Conservation (phyloP, 345 rosid genomes). For the Aquilaria malaccensis region DNA sequence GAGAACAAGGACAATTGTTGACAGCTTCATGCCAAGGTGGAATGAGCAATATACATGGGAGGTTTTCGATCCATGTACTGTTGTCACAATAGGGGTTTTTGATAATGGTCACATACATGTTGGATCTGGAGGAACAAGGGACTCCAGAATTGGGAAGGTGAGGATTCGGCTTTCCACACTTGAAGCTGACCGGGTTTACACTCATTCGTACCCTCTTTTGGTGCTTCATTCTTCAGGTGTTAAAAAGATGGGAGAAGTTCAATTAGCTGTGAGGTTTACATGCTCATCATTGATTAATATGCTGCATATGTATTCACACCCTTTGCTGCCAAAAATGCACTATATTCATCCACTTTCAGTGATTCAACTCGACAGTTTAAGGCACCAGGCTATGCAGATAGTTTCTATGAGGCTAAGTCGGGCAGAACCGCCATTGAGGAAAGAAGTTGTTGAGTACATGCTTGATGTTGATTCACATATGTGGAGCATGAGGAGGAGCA, state of each 20-base stretch:
- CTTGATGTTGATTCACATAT: conserved; percentile 96
- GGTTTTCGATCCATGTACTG: conserved; percentile 92
- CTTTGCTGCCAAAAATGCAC: conserved; percentile 91
- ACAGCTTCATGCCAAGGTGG: conserved; percentile 83
- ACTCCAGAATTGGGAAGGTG: conserved; percentile 82
- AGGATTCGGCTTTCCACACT: conserved; percentile 90
- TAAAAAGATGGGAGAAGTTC: conserved; percentile 91
- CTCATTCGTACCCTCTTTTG: conserved; percentile 84
- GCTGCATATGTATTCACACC: conserved; percentile 85
- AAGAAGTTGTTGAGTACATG: conserved; percentile 96
- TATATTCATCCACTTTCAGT: conserved; percentile 87
- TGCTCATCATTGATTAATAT: conserved; percentile 72
- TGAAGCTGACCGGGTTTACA: conserved; percentile 86
- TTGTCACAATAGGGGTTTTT: conserved; percentile 85
- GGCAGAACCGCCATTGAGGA: conserved; percentile 90
- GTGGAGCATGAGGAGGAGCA: conserved; percentile 99
- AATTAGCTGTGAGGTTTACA: conserved; percentile 79
- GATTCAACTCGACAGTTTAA: conserved; percentile 79
- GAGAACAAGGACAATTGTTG: conserved; percentile 85
- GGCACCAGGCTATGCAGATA: conserved; percentile 92
- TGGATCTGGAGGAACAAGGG: conserved; percentile 51
- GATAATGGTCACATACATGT: conserved; percentile 76
- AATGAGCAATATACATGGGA: conserved; percentile 99
- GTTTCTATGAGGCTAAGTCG: conserved; percentile 80
- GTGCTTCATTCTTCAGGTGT: conserved; percentile 83